Conservation (phyloP, 2,329 filamentous ascomycete species). For the Fusarium sp. region DNA sequence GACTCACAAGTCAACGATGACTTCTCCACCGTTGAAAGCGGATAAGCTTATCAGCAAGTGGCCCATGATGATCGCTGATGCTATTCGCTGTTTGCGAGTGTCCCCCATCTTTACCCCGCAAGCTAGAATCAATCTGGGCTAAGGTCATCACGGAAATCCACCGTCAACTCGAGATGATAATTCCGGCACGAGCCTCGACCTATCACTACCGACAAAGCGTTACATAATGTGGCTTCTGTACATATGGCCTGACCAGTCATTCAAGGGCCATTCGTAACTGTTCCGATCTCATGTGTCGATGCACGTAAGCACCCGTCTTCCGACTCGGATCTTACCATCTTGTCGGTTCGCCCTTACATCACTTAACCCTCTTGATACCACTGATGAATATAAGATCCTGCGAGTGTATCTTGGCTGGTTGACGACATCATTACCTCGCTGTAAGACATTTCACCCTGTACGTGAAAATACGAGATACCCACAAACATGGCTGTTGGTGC, state of each 20-base stretch:
- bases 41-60: background rate
- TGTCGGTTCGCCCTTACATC: background rate
- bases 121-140: background rate
- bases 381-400: background rate
- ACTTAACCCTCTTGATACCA: background rate
- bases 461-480: too few species aligned
- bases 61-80: background rate
- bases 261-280: background rate
- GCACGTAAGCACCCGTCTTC: background rate
- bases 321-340: background rate
- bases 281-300: background rate
- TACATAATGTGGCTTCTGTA: background rate
- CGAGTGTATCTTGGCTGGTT: background rate
- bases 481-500: background rate
- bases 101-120: background rate
- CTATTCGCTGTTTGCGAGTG: background rate
- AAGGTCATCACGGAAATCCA: background rate
- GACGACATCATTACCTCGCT: background rate
- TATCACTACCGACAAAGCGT: background rate
- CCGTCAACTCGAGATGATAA: background rate
- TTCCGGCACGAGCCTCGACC: background rate
- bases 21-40: background rate
- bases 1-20: background rate
- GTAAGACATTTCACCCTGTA: fast-evolving
- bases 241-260: background rate